Base-by-base conservation (phyloP, 2,329 filamentous ascomycete genomes). In the Talaromyces pinophilus region DNA sequence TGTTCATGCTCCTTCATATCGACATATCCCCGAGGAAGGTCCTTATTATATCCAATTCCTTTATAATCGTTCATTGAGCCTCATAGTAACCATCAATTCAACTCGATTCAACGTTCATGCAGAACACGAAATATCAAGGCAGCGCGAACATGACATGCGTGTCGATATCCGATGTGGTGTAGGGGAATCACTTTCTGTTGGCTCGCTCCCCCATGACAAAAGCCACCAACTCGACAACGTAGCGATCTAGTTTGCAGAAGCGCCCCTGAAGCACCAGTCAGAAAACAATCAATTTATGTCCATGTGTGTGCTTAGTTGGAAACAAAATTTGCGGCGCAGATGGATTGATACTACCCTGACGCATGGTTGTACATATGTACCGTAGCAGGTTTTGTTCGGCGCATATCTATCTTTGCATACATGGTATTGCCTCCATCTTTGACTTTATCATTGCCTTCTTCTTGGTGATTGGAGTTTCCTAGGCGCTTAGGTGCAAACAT, bases 111-210 rank as follows among this genome's bases (percentile, higher is more conserved):
- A 25, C 11, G 38, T 46, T 60, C 38, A 60, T 60, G 57, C 38
- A 19, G 6, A 28, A 22, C 17, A 30, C 38, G 30, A 33, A 10
- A 60, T 33, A 46, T 17, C 38, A 46, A 60, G 54, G 30, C 54
- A 38, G 54, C 33, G 33, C n/a, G 33, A 60, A 60, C 3, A 60
- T 60, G 57, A 5, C 57, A 28, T 60, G 57, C 38, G 22, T 55
- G 61, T 63, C 48, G 44, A 62, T 30, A 38, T 54, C 44, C 30
- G 38, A 55, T 63, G 61, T 63, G 61, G 61, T 63, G 61, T 63
- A 33, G 61, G 3, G 61, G 50, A 28, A 54, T 28, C 17, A 30
- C 46, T 55, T 63, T 35, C 35, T 44, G 50, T 54, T 63, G 61
- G 61, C 42, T 55, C n/a, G 13, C 33, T 44, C n/a, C 22, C 48